Conservation (phyloP, 1,284 basidiomycete genomes). For the Sutorius eximius region DNA sequence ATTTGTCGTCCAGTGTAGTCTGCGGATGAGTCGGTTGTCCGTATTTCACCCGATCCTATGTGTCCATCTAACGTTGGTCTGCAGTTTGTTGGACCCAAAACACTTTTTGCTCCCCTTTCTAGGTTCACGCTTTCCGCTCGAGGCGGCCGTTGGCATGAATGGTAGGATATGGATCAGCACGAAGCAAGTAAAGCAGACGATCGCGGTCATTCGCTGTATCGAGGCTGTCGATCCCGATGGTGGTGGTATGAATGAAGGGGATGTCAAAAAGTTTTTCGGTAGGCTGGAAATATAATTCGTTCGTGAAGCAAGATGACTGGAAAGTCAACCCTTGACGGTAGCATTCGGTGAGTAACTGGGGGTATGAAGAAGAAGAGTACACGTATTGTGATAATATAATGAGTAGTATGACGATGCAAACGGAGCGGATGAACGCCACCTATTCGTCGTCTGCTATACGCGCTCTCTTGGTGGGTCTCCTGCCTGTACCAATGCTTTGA, state of each 20-base stretch:
- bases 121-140: constrained; percentile 72
- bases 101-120: constrained; percentile 75
- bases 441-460: constrained; percentile 57
- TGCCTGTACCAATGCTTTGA: constrained; percentile 48
- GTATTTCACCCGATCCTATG: constrained; percentile 32
- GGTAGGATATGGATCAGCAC: constrained; percentile 80
- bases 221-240: constrained; percentile 73
- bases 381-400: background rate
- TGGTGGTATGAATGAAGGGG: constrained; percentile 51
- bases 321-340: background rate
- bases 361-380: background rate
- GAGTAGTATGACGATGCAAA: constrained; percentile 7
- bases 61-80: constrained; percentile 13
- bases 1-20: constrained; percentile 71
- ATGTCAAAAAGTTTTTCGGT: constrained; percentile 52
- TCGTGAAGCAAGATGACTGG: background rate
- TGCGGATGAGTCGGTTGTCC: constrained; percentile 77
- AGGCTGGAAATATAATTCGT: constrained; percentile 52
- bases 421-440: constrained; percentile 9
- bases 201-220: constrained; percentile 68
- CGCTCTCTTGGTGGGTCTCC: constrained; percentile 60
- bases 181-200: constrained; percentile 65
- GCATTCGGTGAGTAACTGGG: background rate
- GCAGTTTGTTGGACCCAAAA: constrained; percentile 69
- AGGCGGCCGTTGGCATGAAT: constrained; percentile 78